Evolutionary conservation across 2,329 filamentous ascomycete species (phyloP).

Genomic region (Sarocladium strictum): DNA sequence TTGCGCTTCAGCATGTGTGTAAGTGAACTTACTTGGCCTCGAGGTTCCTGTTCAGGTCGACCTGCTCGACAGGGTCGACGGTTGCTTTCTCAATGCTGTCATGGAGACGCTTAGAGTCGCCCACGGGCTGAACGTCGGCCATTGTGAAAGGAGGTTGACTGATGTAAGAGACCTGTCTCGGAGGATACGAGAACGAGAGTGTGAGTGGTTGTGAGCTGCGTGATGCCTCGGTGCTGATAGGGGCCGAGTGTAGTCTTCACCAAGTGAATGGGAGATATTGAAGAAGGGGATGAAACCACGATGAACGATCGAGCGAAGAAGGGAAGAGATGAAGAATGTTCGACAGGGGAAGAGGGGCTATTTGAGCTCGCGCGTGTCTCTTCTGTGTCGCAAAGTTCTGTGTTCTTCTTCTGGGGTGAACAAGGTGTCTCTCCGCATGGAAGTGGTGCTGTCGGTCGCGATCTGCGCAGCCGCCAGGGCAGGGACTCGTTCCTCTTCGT

Average conservation of each 20-base stretch:
- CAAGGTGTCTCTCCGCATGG: slow-evolving; percentile 2
- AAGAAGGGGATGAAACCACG: background rate
- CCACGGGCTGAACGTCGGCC: slow-evolving; percentile 5
- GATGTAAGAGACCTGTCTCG: background rate
- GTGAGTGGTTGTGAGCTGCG: background rate
- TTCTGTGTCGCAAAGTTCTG: background rate
- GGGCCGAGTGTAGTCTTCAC: background rate
- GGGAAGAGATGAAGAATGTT: slow-evolving; percentile 2
- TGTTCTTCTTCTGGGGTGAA: background rate
- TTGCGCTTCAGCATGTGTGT: background rate
- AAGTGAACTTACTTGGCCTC: slow-evolving; percentile 27
- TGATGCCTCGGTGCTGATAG: background rate
- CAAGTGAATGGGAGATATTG: background rate
- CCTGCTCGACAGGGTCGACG: slow-evolving; percentile 23
- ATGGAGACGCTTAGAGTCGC: slow-evolving; percentile 8
- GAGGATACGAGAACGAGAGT: too few relatives aligned
- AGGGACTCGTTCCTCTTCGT: background rate
- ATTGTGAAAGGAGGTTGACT: background rate
- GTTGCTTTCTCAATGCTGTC: slow-evolving; percentile 22
- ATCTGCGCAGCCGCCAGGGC: background rate
- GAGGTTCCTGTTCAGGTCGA: slow-evolving; percentile 33
- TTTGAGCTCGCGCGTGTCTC: slow-evolving; percentile 4
- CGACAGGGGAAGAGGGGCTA: background rate
- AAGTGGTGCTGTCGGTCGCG: background rate
- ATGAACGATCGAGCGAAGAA: slow-evolving; percentile 5